Conservation (phyloP, 352 stramenopile genomes). For the Phytophthora pinifolia region DNA sequence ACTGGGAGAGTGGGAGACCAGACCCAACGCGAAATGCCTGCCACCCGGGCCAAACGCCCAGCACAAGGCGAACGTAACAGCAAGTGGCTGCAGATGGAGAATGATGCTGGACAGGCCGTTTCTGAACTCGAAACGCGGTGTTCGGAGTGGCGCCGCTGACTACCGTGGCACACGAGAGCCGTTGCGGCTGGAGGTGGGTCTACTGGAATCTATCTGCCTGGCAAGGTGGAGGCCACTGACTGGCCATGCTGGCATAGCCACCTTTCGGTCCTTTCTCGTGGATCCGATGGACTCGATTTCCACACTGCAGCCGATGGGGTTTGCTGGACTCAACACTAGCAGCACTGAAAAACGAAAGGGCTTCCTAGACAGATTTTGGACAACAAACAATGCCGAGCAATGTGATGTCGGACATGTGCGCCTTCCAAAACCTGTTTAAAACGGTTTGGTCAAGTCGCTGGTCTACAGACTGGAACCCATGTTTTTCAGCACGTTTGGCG, state of each 20-base stretch:
- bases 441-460: too few species aligned
- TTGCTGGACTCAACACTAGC: too few species aligned
- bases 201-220: too few species aligned
- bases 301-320: too few species aligned
- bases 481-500: too few species aligned
- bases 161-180: slow-evolving; percentile 19
- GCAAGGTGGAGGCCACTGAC: too few species aligned
- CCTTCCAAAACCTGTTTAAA: too few species aligned
- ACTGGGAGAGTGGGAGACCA: slow-evolving; percentile 17
- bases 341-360: too few species aligned
- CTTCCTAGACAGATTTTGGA: too few species aligned
- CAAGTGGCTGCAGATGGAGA: not conserved
- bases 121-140: slow-evolving; percentile 10
- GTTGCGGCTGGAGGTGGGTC: slow-evolving; percentile 5
- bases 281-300: slow-evolving; percentile 15
- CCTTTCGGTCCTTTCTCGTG: slow-evolving; percentile 2
- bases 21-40: slow-evolving; percentile 1
- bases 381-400: too few species aligned
- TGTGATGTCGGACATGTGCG: too few species aligned
- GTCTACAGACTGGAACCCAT: too few species aligned
- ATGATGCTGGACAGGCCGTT: slow-evolving; percentile 1
- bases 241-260: not conserved
- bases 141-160: slow-evolving; percentile 19
- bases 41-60: slow-evolving; percentile 5
- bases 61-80: slow-evolving; percentile 3